phyloP scores from a whole-genome alignment of 768 basidiomycete genomes.

The Daedalea quercina region DNA sequence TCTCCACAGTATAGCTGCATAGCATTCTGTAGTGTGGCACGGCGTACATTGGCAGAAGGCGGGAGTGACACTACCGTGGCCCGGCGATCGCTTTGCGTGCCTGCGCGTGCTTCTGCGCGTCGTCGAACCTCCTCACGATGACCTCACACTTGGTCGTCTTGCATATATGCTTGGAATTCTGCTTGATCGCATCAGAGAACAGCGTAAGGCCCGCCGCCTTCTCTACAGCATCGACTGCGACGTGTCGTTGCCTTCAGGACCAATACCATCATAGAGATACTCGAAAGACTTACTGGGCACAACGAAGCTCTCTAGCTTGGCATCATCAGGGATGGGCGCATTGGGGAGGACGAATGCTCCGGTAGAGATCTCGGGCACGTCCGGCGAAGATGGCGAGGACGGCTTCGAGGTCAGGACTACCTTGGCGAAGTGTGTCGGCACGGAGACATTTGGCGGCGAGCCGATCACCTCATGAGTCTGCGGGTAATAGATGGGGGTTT shows the following conservation, averaged over 20 bases:
- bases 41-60: too few relatives aligned
- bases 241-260: constrained; percentile 2
- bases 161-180: constrained; percentile 79
- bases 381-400: constrained; percentile 62
- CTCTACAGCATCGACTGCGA: constrained; percentile 85
- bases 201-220: constrained; percentile 80
- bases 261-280: not conserved
- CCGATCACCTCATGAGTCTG: constrained; percentile 96
- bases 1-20: too few relatives aligned
- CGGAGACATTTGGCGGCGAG: constrained; percentile 79
- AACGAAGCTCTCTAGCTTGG: constrained; percentile 73
- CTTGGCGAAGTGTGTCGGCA: constrained; percentile 98
- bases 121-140: constrained; percentile 85
- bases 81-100: constrained; percentile 47
- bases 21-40: too few relatives aligned
- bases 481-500: not conserved
- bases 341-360: constrained; percentile 98
- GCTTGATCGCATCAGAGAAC: constrained; percentile 79
- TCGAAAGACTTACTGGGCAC: constrained; percentile 56
- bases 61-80: constrained; percentile 17
- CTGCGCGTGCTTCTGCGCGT: constrained; percentile 65
- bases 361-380: constrained; percentile 69
- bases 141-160: constrained; percentile 84
- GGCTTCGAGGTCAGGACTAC: constrained; percentile 80
- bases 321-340: constrained; percentile 81